Evolutionary conservation across 2,329 filamentous ascomycete species (phyloP), one percentile per base, ranked within the genome.

Genomic region (Botrytis squamosa): DNA sequence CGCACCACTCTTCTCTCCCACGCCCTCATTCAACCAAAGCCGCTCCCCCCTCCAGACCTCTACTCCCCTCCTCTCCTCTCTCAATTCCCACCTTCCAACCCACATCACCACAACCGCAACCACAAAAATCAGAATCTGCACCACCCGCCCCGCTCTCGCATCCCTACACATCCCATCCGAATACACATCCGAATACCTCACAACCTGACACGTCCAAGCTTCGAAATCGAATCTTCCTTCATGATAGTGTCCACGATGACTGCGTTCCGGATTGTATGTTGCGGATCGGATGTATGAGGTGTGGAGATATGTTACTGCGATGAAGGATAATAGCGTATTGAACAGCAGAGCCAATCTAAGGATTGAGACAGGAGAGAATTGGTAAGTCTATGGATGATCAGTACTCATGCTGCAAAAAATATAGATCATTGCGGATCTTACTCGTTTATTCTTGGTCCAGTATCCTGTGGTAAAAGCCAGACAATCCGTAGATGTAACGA

Each of bases 361-460:
- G 44, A 46, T 46, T 4, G 44, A 22, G 1, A 46, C 3, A 22
- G 44, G 44, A 46, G 44, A 46, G 18, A 46, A 9, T 22, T 22
- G 44, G 44, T 20, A 46, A 46, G 18, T 22, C 44, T 46, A 46
- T 46, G 7, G 7, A 46, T 46, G 44, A 22, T 46, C 3, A 46
- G 18, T 1, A 22, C 20, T 9, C 1, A 8, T 46, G 22, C 0
- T 46, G 44, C 7, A 8, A 22, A 1, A 20, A 44, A 22, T 3
- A 9, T 46, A 22, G 20, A 46, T 22, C 8, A 9, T 22, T 46
- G 44, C 7, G 7, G 8, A 20, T 8, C 44, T 22, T 22, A 22
- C 44, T 22, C 3, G 20, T 22, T 46, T 46, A 22, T 46, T 46
- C 44, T 46, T 46, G 7, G 44, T 46, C 44, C 44, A 22, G 44